Percentiles rank a stretch among this genome's conserved stretches.
Conservation (phyloP, 2,329 filamentous ascomycete species). For the Fusarium hainanense region DNA sequence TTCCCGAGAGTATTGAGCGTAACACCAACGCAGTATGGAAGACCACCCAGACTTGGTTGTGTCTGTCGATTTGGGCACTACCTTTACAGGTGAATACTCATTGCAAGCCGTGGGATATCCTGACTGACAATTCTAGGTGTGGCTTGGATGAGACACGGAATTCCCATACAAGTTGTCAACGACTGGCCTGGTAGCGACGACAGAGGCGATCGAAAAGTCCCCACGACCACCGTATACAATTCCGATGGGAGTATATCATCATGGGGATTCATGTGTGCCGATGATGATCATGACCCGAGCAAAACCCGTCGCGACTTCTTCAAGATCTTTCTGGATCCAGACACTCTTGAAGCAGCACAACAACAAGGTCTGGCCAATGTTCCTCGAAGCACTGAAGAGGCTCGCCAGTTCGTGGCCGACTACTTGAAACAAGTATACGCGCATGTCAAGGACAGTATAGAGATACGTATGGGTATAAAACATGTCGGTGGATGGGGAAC, state of each 20-base stretch:
- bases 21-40: slow-evolving; percentile 24
- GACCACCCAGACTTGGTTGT: slow-evolving; percentile 54
- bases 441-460: slow-evolving; percentile 60
- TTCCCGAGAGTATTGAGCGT: not conserved
- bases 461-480: slow-evolving; percentile 52
- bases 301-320: slow-evolving; percentile 62
- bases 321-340: slow-evolving; percentile 65
- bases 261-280: slow-evolving; percentile 65
- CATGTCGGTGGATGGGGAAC: slow-evolving; percentile 55
- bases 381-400: slow-evolving; percentile 55
- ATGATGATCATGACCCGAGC: slow-evolving; percentile 51
- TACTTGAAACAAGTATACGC: slow-evolving; percentile 61
- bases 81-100: slow-evolving; percentile 54
- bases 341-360: slow-evolving; percentile 56
- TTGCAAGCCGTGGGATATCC: not conserved
- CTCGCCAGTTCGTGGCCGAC: slow-evolving; percentile 60
- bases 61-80: slow-evolving; percentile 59
- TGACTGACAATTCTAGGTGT: slow-evolving; percentile 44
- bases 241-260: slow-evolving; percentile 55
- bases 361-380: slow-evolving; percentile 57
- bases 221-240: slow-evolving; percentile 63
- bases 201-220: slow-evolving; percentile 66
- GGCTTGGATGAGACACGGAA: slow-evolving; percentile 53
- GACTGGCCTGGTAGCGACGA: slow-evolving; percentile 66
- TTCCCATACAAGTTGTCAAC: slow-evolving; percentile 58